Conservation (phyloP, 208 protist species). For the Leishmania lainsoni region DNA sequence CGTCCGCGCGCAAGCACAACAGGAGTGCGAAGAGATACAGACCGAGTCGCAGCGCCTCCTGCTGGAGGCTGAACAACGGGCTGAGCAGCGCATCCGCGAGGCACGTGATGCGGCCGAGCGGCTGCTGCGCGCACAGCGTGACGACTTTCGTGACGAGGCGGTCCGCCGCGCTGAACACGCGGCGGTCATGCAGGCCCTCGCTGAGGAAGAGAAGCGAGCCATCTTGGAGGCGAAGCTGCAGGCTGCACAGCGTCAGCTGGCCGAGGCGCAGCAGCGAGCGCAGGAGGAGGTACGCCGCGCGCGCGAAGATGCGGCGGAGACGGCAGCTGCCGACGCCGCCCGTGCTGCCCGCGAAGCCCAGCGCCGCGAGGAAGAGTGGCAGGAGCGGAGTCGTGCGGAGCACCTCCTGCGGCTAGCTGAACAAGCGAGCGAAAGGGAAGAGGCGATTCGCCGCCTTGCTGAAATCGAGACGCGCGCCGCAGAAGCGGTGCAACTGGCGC, state of each 20-base stretch:
- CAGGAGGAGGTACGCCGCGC: constrained; percentile 40
- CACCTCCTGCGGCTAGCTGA: constrained; percentile 38
- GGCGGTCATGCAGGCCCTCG: constrained; percentile 40
- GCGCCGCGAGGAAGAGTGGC: constrained; percentile 39
- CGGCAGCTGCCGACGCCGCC: constrained; percentile 46
- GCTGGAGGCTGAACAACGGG: constrained; percentile 45
- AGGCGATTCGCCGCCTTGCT: constrained; percentile 36
- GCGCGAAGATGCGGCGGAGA: constrained; percentile 43
- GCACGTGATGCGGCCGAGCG: constrained; percentile 45
- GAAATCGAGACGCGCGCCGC: constrained; percentile 42
- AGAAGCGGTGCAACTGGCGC: constrained; percentile 43
- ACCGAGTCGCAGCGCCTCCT: constrained; percentile 39
- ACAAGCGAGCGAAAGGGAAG: constrained; percentile 37
- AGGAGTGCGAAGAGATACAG: constrained; percentile 28
- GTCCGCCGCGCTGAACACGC: constrained; percentile 49
- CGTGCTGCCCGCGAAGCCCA: constrained; percentile 36
- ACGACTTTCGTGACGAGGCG: constrained; percentile 39
- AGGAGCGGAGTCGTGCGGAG: constrained; percentile 30
- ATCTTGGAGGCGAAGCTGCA: constrained; percentile 58
- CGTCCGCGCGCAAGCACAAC: constrained; percentile 35
- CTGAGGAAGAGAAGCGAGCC: constrained; percentile 52
- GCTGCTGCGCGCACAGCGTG: constrained; percentile 37
- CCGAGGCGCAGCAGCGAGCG: constrained; percentile 50
- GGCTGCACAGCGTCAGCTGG: constrained; percentile 55
- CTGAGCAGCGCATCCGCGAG: constrained; percentile 52